A percentile compares a stretch with the other conserved stretches of the same genome.
phyloP scores from a whole-genome alignment of 169 alveolate species.

The Miamiensis avidus region DNA sequence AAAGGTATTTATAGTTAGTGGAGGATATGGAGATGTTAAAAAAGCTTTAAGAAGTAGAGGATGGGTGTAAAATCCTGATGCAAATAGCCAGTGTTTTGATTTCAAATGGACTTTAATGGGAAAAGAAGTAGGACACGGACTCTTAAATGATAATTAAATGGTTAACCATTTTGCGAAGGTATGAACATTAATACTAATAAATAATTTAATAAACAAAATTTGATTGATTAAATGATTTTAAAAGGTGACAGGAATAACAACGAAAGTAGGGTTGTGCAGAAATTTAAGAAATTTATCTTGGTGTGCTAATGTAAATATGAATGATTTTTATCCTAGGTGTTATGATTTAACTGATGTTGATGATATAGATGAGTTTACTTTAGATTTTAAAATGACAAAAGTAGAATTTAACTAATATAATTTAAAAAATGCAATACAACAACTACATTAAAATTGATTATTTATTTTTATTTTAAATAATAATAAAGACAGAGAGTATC shows the following conservation, averaged over 20 bases:
- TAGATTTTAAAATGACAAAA: constrained; percentile 78
- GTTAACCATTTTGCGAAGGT: constrained; percentile 79
- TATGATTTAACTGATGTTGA: constrained; percentile 78
- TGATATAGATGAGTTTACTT: constrained; percentile 83
- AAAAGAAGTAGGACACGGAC: constrained; percentile 75
- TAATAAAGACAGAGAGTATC: constrained; percentile 46
- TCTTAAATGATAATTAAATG: constrained; percentile 63
- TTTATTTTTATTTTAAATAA: constrained; percentile 21
- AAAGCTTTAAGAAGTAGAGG: constrained; percentile 76
- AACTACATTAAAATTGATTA: constrained; percentile 37
- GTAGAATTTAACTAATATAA: constrained; percentile 55
- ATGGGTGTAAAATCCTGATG: constrained; percentile 83
- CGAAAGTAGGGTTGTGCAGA: constrained; percentile 84
- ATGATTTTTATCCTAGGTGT: constrained; percentile 89
- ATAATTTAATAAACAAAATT: too few relatives aligned
- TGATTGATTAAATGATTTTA: too few relatives aligned
- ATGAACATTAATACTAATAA: too few relatives aligned
- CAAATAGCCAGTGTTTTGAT: constrained; percentile 75
- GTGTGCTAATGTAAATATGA: constrained; percentile 72
- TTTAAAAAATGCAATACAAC: constrained; percentile 51
- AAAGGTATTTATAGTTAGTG: constrained; percentile 65
- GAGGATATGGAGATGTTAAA: constrained; percentile 77
- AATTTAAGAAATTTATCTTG: constrained; percentile 72
- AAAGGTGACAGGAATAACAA: constrained; percentile 72
- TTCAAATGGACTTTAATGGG: constrained; percentile 75